These are phyloP conservation scores for Arthroderma sp. DNA, from an alignment of 2,329 filamentous ascomycete genomes.

Conservation along the genomic window DNA sequence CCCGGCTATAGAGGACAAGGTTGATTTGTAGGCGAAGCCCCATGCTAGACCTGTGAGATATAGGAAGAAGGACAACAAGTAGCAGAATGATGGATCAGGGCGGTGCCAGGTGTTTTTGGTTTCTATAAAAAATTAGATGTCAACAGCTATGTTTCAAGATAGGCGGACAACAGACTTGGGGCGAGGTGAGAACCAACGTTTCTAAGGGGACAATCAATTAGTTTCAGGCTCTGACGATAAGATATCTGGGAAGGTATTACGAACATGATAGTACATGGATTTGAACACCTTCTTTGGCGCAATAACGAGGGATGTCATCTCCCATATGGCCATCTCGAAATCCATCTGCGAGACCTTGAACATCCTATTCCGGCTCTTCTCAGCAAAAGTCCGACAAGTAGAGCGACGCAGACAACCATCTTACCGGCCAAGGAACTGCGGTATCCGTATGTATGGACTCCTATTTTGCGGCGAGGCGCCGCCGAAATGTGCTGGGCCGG, in stretches of 20 bases:
- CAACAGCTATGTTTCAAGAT: constrained; percentile 31
- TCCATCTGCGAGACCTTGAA: constrained; percentile 66
- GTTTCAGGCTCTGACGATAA: neutral
- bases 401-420: constrained; percentile 3
- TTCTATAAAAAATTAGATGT: constrained; percentile 34
- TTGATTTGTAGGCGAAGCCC: constrained; percentile 45
- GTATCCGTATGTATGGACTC: constrained; percentile 46
- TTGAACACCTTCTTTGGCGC: constrained; percentile 60
- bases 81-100: constrained; percentile 57
- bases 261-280: constrained; percentile 58
- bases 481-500: constrained; percentile 42
- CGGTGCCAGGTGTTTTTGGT: constrained; percentile 60
- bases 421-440: constrained; percentile 54
- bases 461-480: constrained; percentile 39
- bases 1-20: constrained; percentile 36
- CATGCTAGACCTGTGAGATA: constrained; percentile 43
- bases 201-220: constrained; percentile 9
- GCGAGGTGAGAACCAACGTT: constrained; percentile 16
- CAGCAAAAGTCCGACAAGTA: neutral
- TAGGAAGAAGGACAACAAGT: constrained; percentile 56
- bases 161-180: neutral
- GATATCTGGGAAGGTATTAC: constrained; percentile 16
- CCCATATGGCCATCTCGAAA: constrained; percentile 62
- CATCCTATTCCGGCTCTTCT: constrained; percentile 29
- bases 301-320: constrained; percentile 57